Percentiles rank a stretch among this genome's conserved stretches.
Evolutionary conservation across 345 rosid genomes (phyloP).

Genomic region (Populus deltoides): DNA sequence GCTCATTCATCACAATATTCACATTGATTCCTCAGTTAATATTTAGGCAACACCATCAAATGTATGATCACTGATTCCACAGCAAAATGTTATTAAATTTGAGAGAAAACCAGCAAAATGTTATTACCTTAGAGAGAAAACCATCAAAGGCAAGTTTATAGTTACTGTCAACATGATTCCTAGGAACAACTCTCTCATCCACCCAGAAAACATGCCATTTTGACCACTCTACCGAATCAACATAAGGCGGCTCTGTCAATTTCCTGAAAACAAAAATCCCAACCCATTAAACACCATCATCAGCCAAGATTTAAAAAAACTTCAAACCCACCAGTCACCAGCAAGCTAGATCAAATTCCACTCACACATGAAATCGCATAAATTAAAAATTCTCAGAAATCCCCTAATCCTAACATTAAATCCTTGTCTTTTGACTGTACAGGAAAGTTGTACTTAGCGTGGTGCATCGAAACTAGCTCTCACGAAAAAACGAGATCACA

Average conservation of each 20-base stretch:
- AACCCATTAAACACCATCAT: background rate
- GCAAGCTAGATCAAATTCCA: no score
- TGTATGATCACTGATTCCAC: no score
- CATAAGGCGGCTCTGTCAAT: conserved; percentile 46
- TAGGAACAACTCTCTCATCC: conserved; percentile 87
- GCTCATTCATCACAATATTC: no score
- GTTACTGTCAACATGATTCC: conserved; percentile 75
- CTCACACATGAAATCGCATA: background rate
- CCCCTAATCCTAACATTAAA: no score
- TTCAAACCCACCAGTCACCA: background rate
- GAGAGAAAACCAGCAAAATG: conserved; percentile 40
- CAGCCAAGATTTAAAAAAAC: background rate
- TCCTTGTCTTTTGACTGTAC: no score
- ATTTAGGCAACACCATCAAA: no score
- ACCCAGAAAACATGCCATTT: conserved; percentile 87
- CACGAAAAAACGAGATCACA: no score
- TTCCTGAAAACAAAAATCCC: conserved; percentile 39
- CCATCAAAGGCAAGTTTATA: conserved; percentile 71
- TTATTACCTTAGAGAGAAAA: conserved; percentile 61
- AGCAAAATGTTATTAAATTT: conserved; percentile 36
- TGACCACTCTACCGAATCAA: conserved; percentile 71
- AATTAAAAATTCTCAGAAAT: no score
- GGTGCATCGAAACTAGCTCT: no score
- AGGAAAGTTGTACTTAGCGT: no score
- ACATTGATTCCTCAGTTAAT: no score